phyloP scores from a whole-genome alignment of 2,329 filamentous ascomycete species.

The Calonectria leucothoes region DNA sequence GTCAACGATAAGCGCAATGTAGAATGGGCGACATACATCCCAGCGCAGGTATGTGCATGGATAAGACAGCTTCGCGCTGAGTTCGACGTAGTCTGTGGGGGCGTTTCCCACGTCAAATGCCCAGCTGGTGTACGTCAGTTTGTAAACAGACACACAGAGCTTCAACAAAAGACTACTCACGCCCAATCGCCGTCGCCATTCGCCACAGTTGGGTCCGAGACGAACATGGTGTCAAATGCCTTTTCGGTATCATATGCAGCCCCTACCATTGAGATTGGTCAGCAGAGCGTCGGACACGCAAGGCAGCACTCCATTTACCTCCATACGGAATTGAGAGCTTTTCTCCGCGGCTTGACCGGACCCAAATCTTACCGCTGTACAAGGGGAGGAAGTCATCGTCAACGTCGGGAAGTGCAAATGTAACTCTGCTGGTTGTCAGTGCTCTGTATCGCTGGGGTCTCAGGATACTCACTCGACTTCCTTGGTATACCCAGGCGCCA shows the following conservation, averaged over 20 bases:
- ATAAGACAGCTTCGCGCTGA: constrained; percentile 45
- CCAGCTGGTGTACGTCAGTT: constrained; percentile 41
- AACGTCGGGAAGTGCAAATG: constrained; percentile 44
- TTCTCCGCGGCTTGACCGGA: constrained; percentile 54
- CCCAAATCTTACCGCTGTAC: constrained; percentile 57
- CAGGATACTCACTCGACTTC: constrained; percentile 39
- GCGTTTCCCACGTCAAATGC: constrained; percentile 45
- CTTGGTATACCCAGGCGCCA: constrained; percentile 45
- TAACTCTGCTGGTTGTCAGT: constrained; percentile 35
- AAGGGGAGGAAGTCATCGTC: constrained; percentile 52
- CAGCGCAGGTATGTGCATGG: constrained; percentile 49
- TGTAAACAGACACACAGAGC: background rate
- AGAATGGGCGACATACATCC: constrained; percentile 44
- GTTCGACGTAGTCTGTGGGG: constrained; percentile 45
- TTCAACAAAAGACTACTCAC: constrained; percentile 21
- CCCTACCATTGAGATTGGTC: constrained; percentile 32
- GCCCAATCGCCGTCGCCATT: constrained; percentile 39
- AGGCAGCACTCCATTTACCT: constrained; percentile 35
- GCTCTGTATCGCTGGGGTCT: background rate
- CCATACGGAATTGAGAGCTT: constrained; percentile 56
- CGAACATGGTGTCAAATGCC: constrained; percentile 52
- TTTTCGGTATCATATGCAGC: constrained; percentile 53
- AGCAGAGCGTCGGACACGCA: background rate
- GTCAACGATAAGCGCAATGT: background rate
- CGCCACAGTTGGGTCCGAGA: constrained; percentile 41